Evolutionary conservation across 140 eudicot genomes (phyloP).

Genomic region (Stevia rebaudiana): DNA sequence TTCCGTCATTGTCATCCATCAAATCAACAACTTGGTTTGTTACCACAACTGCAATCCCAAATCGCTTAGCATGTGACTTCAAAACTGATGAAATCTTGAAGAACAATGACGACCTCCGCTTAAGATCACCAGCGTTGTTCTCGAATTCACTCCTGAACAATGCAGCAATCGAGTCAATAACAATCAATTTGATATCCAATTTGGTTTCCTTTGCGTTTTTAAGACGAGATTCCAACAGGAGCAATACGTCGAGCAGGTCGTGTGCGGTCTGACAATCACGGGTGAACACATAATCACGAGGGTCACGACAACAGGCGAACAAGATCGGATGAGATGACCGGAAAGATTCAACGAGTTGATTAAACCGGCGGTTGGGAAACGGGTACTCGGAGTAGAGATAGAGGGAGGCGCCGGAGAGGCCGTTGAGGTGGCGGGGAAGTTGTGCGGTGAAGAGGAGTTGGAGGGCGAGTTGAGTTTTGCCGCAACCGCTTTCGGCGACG

Average conservation of each 20-base stretch:
- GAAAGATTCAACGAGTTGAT: conserved; percentile 46
- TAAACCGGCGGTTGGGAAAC: conserved; percentile 72
- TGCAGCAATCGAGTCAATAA: conserved; percentile 86
- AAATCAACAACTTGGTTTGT: conserved; percentile 87
- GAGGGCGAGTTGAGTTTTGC: conserved; percentile 85
- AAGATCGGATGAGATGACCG: conserved; percentile 24
- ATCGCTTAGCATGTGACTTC: conserved; percentile 42
- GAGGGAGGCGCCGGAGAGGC: conserved; percentile 59
- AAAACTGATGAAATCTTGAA: conserved; percentile 54
- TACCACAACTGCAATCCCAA: conserved; percentile 73
- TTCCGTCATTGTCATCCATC: conserved; percentile 33
- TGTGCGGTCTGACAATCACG: conserved; percentile 49
- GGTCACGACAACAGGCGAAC: conserved; percentile 32
- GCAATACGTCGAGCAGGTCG: conserved; percentile 78
- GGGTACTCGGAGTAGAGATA: conserved; percentile 80
- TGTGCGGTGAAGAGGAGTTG: conserved; percentile 88
- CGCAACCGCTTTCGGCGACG: conserved; percentile 82
- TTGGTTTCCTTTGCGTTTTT: conserved; percentile 5
- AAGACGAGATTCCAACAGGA: conserved; percentile 36
- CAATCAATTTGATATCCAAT: conserved; percentile 49
- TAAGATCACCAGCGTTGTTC: conserved; percentile 50
- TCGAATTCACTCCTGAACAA: conserved; percentile 73
- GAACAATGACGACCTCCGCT: conserved; percentile 48
- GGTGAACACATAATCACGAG: conserved; percentile 37
- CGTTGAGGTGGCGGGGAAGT: conserved; percentile 57